Percentiles rank a stretch among this genome's conserved stretches.
These are phyloP conservation scores for Rhododendron molle DNA, from an alignment of 148 eudicot species.

Conservation along the genomic window DNA sequence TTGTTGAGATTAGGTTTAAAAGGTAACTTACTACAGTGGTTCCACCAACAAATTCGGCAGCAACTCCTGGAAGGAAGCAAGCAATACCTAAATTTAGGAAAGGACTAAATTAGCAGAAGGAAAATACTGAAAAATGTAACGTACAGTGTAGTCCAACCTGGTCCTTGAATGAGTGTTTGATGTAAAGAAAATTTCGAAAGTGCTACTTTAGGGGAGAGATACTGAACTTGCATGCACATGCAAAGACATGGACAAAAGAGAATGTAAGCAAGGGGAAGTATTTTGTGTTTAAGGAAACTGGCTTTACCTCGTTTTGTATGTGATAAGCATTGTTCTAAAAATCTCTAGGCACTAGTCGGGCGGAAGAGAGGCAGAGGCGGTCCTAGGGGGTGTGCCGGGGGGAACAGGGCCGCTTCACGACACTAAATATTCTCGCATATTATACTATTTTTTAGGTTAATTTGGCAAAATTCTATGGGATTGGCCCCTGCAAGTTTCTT, in stretches of 20 bases:
- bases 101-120: background rate
- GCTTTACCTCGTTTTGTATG: background rate
- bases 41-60: background rate
- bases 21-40: background rate
- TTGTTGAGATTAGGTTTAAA: background rate
- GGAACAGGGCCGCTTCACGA: too few relatives aligned
- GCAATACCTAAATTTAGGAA: background rate
- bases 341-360: too few relatives aligned
- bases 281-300: background rate
- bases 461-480: too few relatives aligned
- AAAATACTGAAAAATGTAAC: background rate
- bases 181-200: background rate
- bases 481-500: too few relatives aligned
- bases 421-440: too few relatives aligned
- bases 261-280: background rate
- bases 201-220: background rate
- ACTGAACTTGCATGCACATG: background rate
- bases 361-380: too few relatives aligned
- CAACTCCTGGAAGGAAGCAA: background rate
- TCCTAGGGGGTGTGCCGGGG: too few relatives aligned
- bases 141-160: background rate
- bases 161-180: background rate
- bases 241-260: background rate
- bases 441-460: too few relatives aligned
- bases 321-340: background rate